Evolutionary conservation across 768 basidiomycete species (phyloP), one percentile per base, ranked within the genome.

Genomic region (Kwoniella pini): DNA sequence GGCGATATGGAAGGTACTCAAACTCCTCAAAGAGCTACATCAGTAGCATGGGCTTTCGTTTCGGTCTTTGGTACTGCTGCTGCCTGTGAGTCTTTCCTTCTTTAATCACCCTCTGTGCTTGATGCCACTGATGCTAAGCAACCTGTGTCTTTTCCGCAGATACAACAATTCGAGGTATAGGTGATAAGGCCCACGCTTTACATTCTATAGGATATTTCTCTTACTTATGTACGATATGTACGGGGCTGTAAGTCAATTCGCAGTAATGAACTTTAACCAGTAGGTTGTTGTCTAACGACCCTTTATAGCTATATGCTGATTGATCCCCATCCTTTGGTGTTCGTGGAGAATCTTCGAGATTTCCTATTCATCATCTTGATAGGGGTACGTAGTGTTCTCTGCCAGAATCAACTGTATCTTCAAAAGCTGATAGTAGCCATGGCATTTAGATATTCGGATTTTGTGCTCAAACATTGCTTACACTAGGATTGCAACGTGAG

Each of bases 171-270:
- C 84, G 89, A 10, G 84, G 84, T 0, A 88, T 92, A 36, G 90
- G 91, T 0, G 86, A 83, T 59, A 82, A 87, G 4, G 90, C 90
- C 1, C 87, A 88, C 65, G 81, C 90, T 0, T 75, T 91, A 57
- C 91, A 94, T 72, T 81, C 84, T 1, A 81, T 91, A 67, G 78
- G 82, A 0, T 89, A 84, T 54, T 91, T 87, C 74, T 85, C 87
- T 1, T 73, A 82, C 7, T 81, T 84, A 64, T 86, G 84, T 52
- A 82, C 86, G 0, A 67, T 82, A 22, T 76, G 79, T 1, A 80
- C 79, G 0, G 67, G 77, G 9, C 28, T 80, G 54, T 78, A 64
- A 54, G 67, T 70, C 7, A 15, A 36, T 36, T 36, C 33, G 7
- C 33, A 36, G 15, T n/a, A 36, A 15, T 36, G 7, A 36, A 36